phyloP scores from a whole-genome alignment of 495 filamentous ascomycete species.

The Friedmanniomyces simplex region DNA sequence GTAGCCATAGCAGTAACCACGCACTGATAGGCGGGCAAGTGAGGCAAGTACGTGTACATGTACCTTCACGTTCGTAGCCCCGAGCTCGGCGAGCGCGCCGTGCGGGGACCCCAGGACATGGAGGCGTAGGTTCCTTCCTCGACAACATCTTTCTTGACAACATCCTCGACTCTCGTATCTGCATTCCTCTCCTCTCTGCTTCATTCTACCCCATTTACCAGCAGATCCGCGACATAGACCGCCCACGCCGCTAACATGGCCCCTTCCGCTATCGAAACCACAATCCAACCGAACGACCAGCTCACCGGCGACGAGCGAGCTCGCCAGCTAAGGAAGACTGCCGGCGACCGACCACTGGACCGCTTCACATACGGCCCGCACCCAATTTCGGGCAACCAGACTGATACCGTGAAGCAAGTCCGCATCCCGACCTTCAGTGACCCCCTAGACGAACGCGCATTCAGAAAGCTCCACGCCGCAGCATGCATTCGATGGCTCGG shows the following conservation, averaged over 20 bases:
- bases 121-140: background rate
- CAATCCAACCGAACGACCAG: constrained; percentile 12
- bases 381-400: constrained; percentile 12
- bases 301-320: constrained; percentile 17
- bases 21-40: background rate
- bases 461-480: constrained; percentile 14
- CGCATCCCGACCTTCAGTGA: constrained; percentile 14
- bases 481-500: constrained; percentile 17
- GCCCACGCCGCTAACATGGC: constrained; percentile 13
- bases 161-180: no score
- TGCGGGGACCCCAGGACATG: background rate
- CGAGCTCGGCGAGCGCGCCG: background rate
- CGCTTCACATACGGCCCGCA: constrained; percentile 14
- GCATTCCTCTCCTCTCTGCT: background rate
- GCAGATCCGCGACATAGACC: no score
- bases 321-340: constrained; percentile 7
- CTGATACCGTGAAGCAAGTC: constrained; percentile 14
- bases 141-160: background rate
- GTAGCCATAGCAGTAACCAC: no score
- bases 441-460: constrained; percentile 11
- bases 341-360: constrained; percentile 11
- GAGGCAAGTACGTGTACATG: background rate
- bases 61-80: background rate
- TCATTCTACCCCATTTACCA: background rate
- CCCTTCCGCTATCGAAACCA: constrained; percentile 14